phyloP scores from a whole-genome alignment of 768 basidiomycete species.

The Podaxis sp. region DNA sequence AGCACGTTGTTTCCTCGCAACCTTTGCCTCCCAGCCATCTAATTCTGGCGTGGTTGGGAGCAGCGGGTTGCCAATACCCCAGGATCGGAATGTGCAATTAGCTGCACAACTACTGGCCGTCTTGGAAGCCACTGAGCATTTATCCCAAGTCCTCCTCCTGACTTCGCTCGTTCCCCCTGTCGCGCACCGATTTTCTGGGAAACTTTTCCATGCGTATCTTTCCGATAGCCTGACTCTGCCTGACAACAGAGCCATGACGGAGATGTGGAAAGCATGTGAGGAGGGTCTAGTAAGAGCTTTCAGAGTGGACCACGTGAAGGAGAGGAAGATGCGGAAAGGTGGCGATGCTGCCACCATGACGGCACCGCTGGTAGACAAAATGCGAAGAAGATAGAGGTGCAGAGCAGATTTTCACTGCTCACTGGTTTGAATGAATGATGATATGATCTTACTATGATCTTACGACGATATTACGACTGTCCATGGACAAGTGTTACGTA shows the following conservation, averaged over 20 bases:
- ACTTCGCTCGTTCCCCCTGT: conserved; percentile 43
- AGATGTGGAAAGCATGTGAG: conserved; percentile 45
- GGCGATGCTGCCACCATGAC: conserved; percentile 14
- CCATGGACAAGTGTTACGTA: too few relatives aligned
- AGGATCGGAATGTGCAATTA: conserved; percentile 65
- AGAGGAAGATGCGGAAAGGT: conserved; percentile 29
- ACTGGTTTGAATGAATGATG: conserved; percentile 33
- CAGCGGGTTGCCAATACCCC: conserved; percentile 34
- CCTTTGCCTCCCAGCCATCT: conserved; percentile 34
- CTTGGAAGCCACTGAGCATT: conserved; percentile 55
- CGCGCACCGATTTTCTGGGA: conserved; percentile 56
- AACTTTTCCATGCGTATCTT: conserved; percentile 53
- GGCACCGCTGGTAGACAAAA: not conserved
- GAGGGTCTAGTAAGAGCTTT: conserved; percentile 49
- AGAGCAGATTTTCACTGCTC: conserved; percentile 41
- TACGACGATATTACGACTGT: too few relatives aligned
- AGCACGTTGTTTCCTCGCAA: conserved; percentile 54
- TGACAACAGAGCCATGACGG: conserved; percentile 24
- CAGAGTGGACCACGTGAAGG: conserved; percentile 41
- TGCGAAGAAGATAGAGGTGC: conserved; percentile 2
- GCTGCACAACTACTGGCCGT: conserved; percentile 61
- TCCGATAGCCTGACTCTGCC: conserved; percentile 26
- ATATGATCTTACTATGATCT: not conserved
- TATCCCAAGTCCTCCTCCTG: conserved; percentile 63
- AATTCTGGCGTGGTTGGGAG: conserved; percentile 6